These are phyloP conservation scores for Moesziomyces parantarcticus DNA, from an alignment of 1,284 basidiomycete genomes.

Conservation along the genomic window DNA sequence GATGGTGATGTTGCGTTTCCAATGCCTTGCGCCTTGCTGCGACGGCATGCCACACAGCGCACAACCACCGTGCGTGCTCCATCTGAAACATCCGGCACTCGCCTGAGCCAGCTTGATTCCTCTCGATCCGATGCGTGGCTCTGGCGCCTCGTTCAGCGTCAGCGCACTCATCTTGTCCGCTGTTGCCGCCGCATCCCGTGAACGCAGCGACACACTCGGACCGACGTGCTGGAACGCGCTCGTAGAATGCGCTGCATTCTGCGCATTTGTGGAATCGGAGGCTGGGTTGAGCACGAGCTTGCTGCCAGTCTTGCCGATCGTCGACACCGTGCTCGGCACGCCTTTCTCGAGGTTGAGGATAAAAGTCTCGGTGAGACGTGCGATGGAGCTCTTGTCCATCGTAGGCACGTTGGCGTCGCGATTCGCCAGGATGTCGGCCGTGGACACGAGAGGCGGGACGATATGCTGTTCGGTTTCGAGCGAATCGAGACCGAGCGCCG, in stretches of 20 bases:
- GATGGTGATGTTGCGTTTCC: slow-evolving; percentile 60
- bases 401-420: slow-evolving; percentile 4
- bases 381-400: slow-evolving; percentile 59
- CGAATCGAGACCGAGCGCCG: slow-evolving; percentile 16
- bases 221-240: slow-evolving; percentile 35
- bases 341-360: slow-evolving; percentile 59
- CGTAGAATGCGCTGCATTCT: slow-evolving; percentile 10
- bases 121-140: slow-evolving; percentile 50
- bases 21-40: slow-evolving; percentile 43
- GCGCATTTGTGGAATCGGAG: neutral
- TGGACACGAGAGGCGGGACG: slow-evolving; percentile 17
- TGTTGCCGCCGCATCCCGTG: neutral
- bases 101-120: slow-evolving; percentile 47
- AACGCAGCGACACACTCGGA: slow-evolving; percentile 23
- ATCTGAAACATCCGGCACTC: slow-evolving; percentile 35
- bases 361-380: slow-evolving; percentile 56
- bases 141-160: neutral
- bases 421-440: slow-evolving; percentile 8
- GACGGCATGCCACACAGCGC: slow-evolving; percentile 59
- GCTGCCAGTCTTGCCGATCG: slow-evolving; percentile 56
- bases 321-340: slow-evolving; percentile 61
- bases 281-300: slow-evolving; percentile 57
- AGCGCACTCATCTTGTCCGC: slow-evolving; percentile 6
- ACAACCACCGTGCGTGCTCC: slow-evolving; percentile 33
- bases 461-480: slow-evolving; percentile 29